Evolutionary conservation across 2,329 filamentous ascomycete species (phyloP).

Genomic region (Stemphylium lycopersici): DNA sequence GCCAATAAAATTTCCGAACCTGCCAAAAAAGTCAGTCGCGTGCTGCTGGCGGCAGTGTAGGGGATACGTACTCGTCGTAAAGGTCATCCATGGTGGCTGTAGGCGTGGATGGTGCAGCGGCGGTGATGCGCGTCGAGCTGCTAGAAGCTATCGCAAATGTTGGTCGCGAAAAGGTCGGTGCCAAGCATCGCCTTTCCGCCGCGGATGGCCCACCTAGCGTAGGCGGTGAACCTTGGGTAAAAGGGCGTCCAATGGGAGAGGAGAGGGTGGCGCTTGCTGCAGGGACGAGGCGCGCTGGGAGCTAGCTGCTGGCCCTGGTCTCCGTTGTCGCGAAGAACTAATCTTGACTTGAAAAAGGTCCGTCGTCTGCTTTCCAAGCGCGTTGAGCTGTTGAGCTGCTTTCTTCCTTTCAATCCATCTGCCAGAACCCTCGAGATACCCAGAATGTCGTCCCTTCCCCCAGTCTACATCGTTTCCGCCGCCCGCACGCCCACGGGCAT

Average conservation of each 20-base stretch:
- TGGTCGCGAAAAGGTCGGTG: conserved; percentile 25
- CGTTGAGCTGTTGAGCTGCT: background rate
- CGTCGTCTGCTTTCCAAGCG: conserved; percentile 10
- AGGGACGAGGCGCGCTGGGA: conserved; percentile 17
- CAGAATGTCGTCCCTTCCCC: conserved; percentile 78
- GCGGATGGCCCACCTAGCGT: conserved; percentile 16
- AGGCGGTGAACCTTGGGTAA: conserved; percentile 33
- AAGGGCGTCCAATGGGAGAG: conserved; percentile 21
- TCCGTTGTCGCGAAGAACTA: conserved; percentile 19
- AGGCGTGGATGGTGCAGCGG: conserved; percentile 18
- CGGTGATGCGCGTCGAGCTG: conserved; percentile 25
- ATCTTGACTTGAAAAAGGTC: conserved; percentile 27
- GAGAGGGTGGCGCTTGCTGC: conserved; percentile 6
- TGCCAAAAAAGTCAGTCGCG: conserved; percentile 48
- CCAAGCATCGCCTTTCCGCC: background rate
- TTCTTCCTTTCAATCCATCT: conserved; percentile 9
- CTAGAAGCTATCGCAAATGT: conserved; percentile 39
- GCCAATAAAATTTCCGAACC: conserved; percentile 98
- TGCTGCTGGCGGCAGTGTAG: background rate
- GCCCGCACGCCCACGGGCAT: conserved; percentile 90
- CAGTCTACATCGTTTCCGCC: conserved; percentile 95
- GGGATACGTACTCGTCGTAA: conserved; percentile 79
- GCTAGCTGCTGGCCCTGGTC: conserved; percentile 9
- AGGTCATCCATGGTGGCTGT: conserved; percentile 80
- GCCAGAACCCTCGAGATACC: conserved; percentile 14